phyloP scores from a whole-genome alignment of 768 basidiomycete species.

The Myochromella boudieri region DNA sequence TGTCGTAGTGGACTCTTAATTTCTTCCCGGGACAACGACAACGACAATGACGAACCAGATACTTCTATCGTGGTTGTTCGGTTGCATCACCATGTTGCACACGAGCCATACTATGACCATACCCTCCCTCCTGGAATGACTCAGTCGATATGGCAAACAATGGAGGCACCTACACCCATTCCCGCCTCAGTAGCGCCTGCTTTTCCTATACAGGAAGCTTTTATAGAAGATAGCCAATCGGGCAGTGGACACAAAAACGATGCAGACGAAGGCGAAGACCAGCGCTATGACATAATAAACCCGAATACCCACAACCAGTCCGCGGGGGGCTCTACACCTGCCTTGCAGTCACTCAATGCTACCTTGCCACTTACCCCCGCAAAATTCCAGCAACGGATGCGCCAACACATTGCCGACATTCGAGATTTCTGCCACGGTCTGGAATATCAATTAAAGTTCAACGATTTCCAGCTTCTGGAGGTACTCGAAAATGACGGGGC shows the following conservation, averaged over 20 bases:
- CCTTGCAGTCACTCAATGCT: neutral
- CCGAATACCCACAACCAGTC: neutral
- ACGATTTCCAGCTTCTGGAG: slow-evolving; percentile 42
- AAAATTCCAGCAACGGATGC: slow-evolving; percentile 37
- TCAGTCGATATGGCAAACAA: slow-evolving; percentile 32
- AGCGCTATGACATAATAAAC: neutral
- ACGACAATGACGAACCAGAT: slow-evolving; percentile 23
- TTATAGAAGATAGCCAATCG: no score
- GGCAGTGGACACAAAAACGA: neutral
- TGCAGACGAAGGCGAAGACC: no score
- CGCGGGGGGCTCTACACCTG: neutral
- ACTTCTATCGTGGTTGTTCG: slow-evolving; percentile 36
- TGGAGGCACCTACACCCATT: slow-evolving; percentile 2
- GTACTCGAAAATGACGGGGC: slow-evolving; percentile 41
- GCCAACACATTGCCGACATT: slow-evolving; percentile 39
- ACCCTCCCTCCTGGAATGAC: slow-evolving; percentile 37
- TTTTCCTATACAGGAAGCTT: neutral
- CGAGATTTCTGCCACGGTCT: slow-evolving; percentile 45
- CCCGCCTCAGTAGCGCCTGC: neutral
- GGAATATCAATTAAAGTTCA: slow-evolving; percentile 47
- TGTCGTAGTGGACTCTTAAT: slow-evolving; percentile 47
- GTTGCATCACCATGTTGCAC: slow-evolving; percentile 43
- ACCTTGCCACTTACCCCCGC: slow-evolving; percentile 17
- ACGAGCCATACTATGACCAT: slow-evolving; percentile 42
- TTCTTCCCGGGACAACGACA: slow-evolving; percentile 35